phyloP scores from a whole-genome alignment of 225 moss, liverwort and hornwort genomes.

The Neckera pumila region DNA sequence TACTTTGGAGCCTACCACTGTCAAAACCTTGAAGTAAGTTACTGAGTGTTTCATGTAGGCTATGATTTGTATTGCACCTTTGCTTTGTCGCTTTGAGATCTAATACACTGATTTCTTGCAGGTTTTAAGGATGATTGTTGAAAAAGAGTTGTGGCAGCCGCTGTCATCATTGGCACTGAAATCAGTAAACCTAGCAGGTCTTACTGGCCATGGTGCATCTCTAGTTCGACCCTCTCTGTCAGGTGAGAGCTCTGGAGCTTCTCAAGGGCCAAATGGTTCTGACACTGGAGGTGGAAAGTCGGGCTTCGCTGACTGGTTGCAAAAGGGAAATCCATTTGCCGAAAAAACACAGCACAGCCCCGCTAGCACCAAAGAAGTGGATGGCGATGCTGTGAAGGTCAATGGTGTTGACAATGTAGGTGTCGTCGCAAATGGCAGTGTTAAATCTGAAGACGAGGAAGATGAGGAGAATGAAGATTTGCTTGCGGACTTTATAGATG shows the following conservation, averaged over 20 bases:
- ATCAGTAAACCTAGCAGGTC: constrained; percentile 61
- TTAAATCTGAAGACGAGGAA: constrained; percentile 30
- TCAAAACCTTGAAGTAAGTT: constrained; percentile 92
- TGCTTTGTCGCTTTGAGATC: background rate
- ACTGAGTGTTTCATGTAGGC: background rate
- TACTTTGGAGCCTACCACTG: constrained; percentile 94
- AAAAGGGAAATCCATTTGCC: constrained; percentile 78
- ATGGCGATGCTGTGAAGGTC: constrained; percentile 10
- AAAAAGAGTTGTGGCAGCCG: constrained; percentile 91
- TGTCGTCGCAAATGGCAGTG: constrained; percentile 21
- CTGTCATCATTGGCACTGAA: constrained; percentile 65
- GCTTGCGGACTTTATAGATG: constrained; percentile 98
- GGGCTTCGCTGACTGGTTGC: constrained; percentile 71
- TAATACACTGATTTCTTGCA: constrained; percentile 18
- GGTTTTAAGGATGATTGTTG: constrained; percentile 82
- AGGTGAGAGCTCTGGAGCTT: constrained; percentile 17
- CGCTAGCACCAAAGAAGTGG: constrained; percentile 3
- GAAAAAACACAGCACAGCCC: constrained; percentile 35
- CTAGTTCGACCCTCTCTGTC: constrained; percentile 28
- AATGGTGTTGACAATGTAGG: constrained; percentile 41
- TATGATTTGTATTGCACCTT: background rate
- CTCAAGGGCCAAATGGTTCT: constrained; percentile 3
- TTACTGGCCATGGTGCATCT: constrained; percentile 70
- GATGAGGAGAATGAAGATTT: constrained; percentile 90
- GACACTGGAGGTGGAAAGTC: constrained; percentile 31